Conservation (phyloP, 306 rosid species). For the Medicago ruthenica region DNA sequence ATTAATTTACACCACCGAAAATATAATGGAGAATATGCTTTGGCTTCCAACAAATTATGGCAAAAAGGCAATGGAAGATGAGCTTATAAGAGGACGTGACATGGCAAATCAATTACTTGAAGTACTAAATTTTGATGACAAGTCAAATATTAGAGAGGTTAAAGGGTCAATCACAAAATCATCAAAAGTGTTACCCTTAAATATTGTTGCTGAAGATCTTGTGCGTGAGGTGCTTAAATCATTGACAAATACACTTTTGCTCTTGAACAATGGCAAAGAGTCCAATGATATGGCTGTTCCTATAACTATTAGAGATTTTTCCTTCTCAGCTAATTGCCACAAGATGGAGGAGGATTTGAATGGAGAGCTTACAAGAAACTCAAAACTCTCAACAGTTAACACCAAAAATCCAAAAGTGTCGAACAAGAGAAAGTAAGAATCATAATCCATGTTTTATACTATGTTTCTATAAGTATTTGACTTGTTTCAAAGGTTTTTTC, state of each 20-base stretch:
- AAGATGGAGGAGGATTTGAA: background rate
- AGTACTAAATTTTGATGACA: slow-evolving; percentile 11
- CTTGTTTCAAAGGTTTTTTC: too few species aligned
- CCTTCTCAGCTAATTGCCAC: background rate
- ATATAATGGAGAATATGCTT: slow-evolving; percentile 26
- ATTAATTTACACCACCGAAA: background rate
- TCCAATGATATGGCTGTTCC: background rate
- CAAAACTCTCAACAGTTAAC: background rate
- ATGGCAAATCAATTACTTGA: slow-evolving; percentile 41
- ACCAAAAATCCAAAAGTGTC: slow-evolving; percentile 4
- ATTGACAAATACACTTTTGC: slow-evolving; percentile 39
- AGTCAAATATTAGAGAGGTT: background rate
- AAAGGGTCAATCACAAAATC: background rate
- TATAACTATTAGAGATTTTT: background rate
- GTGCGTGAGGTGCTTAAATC: slow-evolving; percentile 31
- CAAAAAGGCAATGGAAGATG: slow-evolving; percentile 35
- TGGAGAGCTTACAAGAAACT: slow-evolving; percentile 24
- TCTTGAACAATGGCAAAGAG: slow-evolving; percentile 5
- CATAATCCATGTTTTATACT: background rate
- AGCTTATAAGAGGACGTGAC: slow-evolving; percentile 38
- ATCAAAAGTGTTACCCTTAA: background rate
- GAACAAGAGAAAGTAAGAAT: slow-evolving; percentile 44
- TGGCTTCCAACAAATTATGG: background rate
- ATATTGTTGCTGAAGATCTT: slow-evolving; percentile 34
- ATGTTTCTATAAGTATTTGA: too few species aligned